Evolutionary conservation across 176 grass and related monocot species (phyloP), one percentile per base, ranked within the genome.

Genomic region (Cocos nucifera): DNA sequence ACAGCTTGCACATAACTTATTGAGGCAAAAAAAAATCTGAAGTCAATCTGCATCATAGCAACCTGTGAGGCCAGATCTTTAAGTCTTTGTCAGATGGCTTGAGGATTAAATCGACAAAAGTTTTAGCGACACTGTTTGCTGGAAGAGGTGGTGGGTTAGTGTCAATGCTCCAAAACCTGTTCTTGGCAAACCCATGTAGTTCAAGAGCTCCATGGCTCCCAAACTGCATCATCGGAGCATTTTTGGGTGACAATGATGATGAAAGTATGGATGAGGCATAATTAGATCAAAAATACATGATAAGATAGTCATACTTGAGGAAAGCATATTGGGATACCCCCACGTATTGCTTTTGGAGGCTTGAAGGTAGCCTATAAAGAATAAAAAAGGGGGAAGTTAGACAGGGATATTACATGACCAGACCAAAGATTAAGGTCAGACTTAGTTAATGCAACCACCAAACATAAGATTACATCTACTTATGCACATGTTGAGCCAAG

Each of bases 301-400:
- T 48, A 80, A 22, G 27, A 62, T 22, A 67, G 19, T 63, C 82
- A 54, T 97, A 97, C 92, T 71, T 97, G 93, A 65, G 93, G 93
- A 78, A 98, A 98, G 67, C 84, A 98, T 75, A 98, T 78, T 15
- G 87, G 93, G 62, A 98, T 92, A 57, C 93, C 93, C 59, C 93
- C 93, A 62, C 81, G 80, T 57, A 98, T 81, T 35, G 87, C 56
- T 66, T 92, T 98, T 53, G 93, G 81, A 63, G 84, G 93, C 66
- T 75, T 88, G 67, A 88, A 91, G 75, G 61, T 73, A 71, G 93
- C 84, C 93, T 98, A 75, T 51, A 83, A 63, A 69, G 35, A 44
- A 44, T 44, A 14, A 44, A 44, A 44, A 44, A 44, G 2, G 35
- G 35, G 35, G 35, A 12, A 44, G 35, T 44, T 44, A 44, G 35